Base-by-base conservation (phyloP, 2,329 filamentous ascomycete genomes). In the Mollisiaceae sp. region DNA sequence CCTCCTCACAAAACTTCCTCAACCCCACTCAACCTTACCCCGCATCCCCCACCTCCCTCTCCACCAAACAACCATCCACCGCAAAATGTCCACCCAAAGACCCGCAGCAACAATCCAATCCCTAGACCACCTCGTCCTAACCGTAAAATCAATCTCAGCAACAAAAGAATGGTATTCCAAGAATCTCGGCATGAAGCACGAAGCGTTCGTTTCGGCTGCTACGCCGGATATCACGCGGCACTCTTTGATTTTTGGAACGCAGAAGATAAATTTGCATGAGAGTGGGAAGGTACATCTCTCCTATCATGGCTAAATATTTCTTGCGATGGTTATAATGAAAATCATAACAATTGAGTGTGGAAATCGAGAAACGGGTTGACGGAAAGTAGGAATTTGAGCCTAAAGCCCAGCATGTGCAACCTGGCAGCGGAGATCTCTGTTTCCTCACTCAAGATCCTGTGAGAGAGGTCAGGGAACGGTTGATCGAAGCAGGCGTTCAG, bases 261-360 rank as follows among this genome's bases (percentile, higher is more conserved):
- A 87, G 67, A 89, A 89, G 75, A 85, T 89, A 64, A 89, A 89
- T 66, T 79, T 89, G 2, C 86, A 89, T 71, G 79, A 85, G 68
- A 77, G 78, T 12, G 86, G 85, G 8, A 81, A 80, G 15, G 73
- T 74, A 63, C 15, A 20, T 56, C 43, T 50, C 36, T 56, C 39
- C 35, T 57, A 8, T 27, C 24, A 18, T n/a, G 9, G 6, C 45
- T 20, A 50, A 20, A 20, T 47, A n/a, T 27, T 15, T 11, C 20
- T 52, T 32, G 2, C 15, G 2, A 15, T 8, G 18, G 22, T 52
- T 32, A 11, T 14, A 1, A 15, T 8, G 18, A 11, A 27, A 18
- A 27, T 27, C 18, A 18, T 52, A 27, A 27, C 43, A n/a, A 32
- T 1, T 6, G 27, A 32, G 6, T 32, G 27, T 32, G 27, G 27